These are phyloP conservation scores for Nemania diffusa DNA, from an alignment of 2,329 filamentous ascomycete species.

Conservation along the genomic window DNA sequence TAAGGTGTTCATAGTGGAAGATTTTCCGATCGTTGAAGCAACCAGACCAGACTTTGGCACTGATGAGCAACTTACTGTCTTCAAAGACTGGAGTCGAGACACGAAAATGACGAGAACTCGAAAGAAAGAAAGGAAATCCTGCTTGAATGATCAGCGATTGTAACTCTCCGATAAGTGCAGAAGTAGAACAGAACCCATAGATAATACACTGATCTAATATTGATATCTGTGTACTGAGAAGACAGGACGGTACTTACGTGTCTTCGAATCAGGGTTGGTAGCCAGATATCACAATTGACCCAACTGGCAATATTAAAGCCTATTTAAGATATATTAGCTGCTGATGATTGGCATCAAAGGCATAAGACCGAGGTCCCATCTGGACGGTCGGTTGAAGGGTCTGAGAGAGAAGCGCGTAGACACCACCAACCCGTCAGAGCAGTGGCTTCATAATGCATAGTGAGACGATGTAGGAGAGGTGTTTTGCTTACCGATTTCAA, in stretches of 20 bases:
- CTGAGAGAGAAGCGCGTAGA: neutral
- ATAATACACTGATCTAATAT: neutral
- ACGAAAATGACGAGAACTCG: neutral
- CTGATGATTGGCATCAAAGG: neutral
- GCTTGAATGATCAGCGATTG: neutral
- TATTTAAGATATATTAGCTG: neutral
- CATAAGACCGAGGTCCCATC: neutral
- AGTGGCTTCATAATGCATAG: too few relatives aligned
- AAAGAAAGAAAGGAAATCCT: neutral
- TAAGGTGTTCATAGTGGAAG: neutral
- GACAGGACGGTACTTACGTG: constrained; percentile 3
- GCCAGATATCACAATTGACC: neutral
- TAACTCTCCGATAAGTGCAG: neutral
- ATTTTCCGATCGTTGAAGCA: neutral
- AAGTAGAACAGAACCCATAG: neutral
- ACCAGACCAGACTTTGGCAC: neutral
- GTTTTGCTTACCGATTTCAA: constrained; percentile 19
- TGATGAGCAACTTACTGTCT: constrained; percentile 2
- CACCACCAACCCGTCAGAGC: neutral
- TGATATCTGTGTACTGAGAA: neutral
- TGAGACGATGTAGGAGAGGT: too few relatives aligned
- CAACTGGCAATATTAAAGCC: neutral
- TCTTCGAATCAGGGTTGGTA: neutral
- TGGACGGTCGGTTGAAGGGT: neutral
- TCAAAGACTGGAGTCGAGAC: neutral